Evolutionary conservation across 2,329 filamentous ascomycete genomes (phyloP).

Genomic region (Sarocladium brachiariae): DNA sequence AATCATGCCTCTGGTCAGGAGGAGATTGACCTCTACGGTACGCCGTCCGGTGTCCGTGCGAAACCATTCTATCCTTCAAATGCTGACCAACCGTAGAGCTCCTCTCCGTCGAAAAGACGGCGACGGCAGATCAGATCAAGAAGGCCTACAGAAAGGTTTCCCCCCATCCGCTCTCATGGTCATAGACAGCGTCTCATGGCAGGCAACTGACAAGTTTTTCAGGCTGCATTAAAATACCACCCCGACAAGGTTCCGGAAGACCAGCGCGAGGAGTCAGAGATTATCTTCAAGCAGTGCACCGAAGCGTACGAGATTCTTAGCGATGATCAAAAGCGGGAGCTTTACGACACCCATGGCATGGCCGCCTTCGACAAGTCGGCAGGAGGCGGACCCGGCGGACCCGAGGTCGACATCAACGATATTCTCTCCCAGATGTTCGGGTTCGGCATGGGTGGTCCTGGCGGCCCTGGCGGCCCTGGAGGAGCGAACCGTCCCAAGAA

Average conservation of each 20-base stretch:
- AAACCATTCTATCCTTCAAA: neutral
- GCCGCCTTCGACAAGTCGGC: slow-evolving; percentile 75
- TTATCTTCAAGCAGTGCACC: slow-evolving; percentile 86
- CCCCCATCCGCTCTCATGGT: too few relatives aligned
- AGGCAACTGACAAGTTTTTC: slow-evolving; percentile 7
- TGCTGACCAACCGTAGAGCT: slow-evolving; percentile 50
- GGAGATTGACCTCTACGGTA: slow-evolving; percentile 58
- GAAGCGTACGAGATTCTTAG: slow-evolving; percentile 96
- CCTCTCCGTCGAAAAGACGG: slow-evolving; percentile 65
- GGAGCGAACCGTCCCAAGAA: slow-evolving; percentile 49
- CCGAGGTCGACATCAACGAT: slow-evolving; percentile 82
- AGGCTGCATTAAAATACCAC: slow-evolving; percentile 84
- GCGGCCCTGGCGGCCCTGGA: slow-evolving; percentile 28
- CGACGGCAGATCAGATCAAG: slow-evolving; percentile 77
- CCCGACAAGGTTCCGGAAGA: slow-evolving; percentile 92
- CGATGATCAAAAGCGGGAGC: slow-evolving; percentile 85
- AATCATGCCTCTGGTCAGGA: slow-evolving; percentile 21
- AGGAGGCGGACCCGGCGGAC: slow-evolving; percentile 57
- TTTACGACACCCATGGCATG: slow-evolving; percentile 96
- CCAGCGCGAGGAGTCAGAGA: slow-evolving; percentile 76
- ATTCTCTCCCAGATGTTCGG: slow-evolving; percentile 90
- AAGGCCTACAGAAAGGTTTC: slow-evolving; percentile 91
- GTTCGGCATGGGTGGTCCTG: slow-evolving; percentile 58
- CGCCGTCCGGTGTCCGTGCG: neutral
- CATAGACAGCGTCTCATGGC: neutral